Evolutionary conservation across 768 basidiomycete species (phyloP).

Genomic region (Lactifluus subvellereus): DNA sequence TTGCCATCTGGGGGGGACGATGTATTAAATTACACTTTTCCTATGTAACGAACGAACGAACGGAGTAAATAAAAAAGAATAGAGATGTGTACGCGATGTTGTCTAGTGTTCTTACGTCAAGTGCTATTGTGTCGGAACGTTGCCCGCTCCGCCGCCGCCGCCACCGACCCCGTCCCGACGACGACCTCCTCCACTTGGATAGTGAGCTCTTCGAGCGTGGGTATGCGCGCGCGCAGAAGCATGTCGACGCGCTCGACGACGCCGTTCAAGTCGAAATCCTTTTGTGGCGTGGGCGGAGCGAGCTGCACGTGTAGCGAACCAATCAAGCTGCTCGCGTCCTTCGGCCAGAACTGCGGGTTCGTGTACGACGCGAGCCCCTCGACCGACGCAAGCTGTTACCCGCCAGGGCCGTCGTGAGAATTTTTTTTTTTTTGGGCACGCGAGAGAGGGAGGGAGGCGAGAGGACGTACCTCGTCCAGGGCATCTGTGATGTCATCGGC

Average conservation of each 20-base stretch:
- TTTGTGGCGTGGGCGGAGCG: constrained; percentile 29
- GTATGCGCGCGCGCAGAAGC: constrained; percentile 64
- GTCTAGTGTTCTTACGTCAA: background rate
- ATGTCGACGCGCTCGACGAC: constrained; percentile 73
- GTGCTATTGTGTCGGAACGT: constrained; percentile 9
- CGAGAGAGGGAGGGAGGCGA: background rate
- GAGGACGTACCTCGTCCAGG: constrained; percentile 51
- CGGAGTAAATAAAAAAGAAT: constrained; percentile 14
- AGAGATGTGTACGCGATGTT: background rate
- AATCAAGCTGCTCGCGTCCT: constrained; percentile 77
- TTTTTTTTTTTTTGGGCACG: too few relatives aligned
- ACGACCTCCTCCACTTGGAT: constrained; percentile 66
- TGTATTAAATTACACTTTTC: constrained; percentile 23
- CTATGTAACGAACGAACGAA: constrained; percentile 19
- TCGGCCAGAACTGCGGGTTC: constrained; percentile 90
- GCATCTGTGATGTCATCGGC: constrained; percentile 50
- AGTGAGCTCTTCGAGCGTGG: constrained; percentile 81
- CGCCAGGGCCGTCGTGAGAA: background rate
- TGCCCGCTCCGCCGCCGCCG: background rate
- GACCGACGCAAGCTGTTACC: constrained; percentile 55
- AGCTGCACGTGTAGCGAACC: constrained; percentile 92
- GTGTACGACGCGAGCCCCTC: constrained; percentile 81
- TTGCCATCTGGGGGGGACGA: constrained; percentile 17
- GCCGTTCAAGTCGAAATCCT: constrained; percentile 58
- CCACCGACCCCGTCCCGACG: background rate